phyloP scores from a whole-genome alignment of 2,329 filamentous ascomycete genomes.

The Paraphoma sp. region DNA sequence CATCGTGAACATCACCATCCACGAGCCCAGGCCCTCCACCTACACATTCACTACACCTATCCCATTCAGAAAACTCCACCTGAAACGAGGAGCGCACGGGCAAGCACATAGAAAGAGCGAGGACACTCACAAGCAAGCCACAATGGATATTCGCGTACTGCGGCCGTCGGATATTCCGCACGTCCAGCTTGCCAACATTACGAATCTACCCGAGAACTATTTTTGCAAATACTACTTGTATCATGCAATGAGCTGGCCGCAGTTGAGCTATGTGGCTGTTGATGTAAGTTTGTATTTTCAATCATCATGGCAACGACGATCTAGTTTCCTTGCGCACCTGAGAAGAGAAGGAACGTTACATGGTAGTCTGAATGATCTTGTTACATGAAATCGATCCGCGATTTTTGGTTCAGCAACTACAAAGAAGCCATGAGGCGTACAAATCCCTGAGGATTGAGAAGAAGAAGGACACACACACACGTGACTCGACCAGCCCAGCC shows the following conservation, averaged over 20 bases:
- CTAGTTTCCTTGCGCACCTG: no score
- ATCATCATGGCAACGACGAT: neutral
- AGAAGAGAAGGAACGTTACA: no score
- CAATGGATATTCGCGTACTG: constrained; percentile 90
- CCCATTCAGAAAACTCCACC: neutral
- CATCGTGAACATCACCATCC: constrained; percentile 1
- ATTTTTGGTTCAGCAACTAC: no score
- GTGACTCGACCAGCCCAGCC: neutral
- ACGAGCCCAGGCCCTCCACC: constrained; percentile 3
- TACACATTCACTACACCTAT: constrained; percentile 1
- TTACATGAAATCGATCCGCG: no score
- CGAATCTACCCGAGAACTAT: constrained; percentile 99
- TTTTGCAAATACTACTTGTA: constrained; percentile 99
- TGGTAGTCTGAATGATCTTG: no score
- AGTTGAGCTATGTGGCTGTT: constrained; percentile 95
- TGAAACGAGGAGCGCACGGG: neutral
- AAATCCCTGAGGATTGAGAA: neutral
- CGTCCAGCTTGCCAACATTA: constrained; percentile 98
- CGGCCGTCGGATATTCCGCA: constrained; percentile 83
- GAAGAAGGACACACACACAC: neutral
- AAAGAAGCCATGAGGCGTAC: no score
- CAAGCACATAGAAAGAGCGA: constrained; percentile 1
- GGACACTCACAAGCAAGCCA: constrained; percentile 1
- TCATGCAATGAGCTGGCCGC: constrained; percentile 97
- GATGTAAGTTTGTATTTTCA: constrained; percentile 59